phyloP scores from a whole-genome alignment of 192 early-diverging fungal species.

The Chytriomyces confervae region DNA sequence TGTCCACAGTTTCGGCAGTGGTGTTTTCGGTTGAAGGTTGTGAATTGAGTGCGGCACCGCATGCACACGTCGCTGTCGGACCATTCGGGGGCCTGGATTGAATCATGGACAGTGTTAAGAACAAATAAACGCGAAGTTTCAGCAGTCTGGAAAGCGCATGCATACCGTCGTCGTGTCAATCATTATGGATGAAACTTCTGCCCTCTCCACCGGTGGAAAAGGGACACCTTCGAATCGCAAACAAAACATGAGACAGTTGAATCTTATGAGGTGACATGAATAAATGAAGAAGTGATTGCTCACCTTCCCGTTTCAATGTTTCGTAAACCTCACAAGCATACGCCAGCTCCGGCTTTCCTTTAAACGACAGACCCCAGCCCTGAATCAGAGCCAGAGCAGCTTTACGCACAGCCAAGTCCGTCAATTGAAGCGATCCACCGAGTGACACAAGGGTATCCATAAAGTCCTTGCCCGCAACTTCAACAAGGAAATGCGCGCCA shows the following conservation, averaged over 20 bases:
- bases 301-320: conserved; percentile 78
- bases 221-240: too few relatives aligned
- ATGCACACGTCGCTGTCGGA: conserved; percentile 91
- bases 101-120: background rate
- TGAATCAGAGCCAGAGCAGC: conserved; percentile 82
- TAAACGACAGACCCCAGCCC: conserved; percentile 86
- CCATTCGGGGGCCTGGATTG: conserved; percentile 89
- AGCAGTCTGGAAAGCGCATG: background rate
- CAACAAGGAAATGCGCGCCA: conserved; percentile 82
- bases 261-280: too few relatives aligned
- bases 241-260: too few relatives aligned
- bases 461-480: conserved; percentile 89
- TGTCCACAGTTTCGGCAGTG: conserved; percentile 98
- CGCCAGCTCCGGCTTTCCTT: conserved; percentile 75
- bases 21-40: conserved; percentile 94
- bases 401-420: conserved; percentile 76
- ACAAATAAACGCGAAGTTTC: background rate
- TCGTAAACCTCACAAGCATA: conserved; percentile 84
- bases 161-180: conserved; percentile 86
- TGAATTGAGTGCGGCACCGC: conserved; percentile 91
- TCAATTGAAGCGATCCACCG: conserved; percentile 48
- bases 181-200: conserved; percentile 64
- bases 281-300: too few relatives aligned
- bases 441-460: conserved; percentile 80
- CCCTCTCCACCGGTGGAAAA: conserved; percentile 75